These are phyloP conservation scores for Baeospora myosura DNA, from an alignment of 1,284 basidiomycete genomes.

Conservation along the genomic window DNA sequence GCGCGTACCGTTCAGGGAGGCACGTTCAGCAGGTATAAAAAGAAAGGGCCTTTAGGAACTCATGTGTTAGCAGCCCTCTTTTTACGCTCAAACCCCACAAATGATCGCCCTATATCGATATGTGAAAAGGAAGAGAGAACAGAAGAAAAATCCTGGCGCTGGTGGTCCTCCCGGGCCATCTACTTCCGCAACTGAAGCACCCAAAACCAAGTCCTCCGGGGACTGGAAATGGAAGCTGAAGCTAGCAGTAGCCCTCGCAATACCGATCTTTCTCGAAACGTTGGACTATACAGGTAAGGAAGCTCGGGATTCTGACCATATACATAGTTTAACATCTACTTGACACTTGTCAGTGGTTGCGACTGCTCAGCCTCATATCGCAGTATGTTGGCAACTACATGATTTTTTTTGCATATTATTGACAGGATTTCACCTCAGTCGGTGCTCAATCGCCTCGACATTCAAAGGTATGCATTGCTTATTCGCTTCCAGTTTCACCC, in stretches of 20 bases:
- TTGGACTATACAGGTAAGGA: constrained; percentile 35
- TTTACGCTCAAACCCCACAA: no score
- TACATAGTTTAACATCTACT: background rate
- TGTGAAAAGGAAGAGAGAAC: constrained; percentile 1
- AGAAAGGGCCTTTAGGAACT: no score
- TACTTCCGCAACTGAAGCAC: background rate
- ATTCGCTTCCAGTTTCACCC: no score
- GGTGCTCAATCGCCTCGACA: constrained; percentile 34
- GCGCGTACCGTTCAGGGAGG: no score
- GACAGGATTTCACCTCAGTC: constrained; percentile 27
- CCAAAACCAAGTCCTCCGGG: constrained; percentile 1
- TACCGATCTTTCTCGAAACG: constrained; percentile 25
- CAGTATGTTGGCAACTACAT: constrained; percentile 22
- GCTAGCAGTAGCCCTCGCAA: constrained; percentile 20
- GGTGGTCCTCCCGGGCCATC: background rate
- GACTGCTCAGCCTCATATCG: constrained; percentile 45
- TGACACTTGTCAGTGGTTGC: constrained; percentile 37
- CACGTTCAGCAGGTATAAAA: no score
- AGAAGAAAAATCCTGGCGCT: background rate
- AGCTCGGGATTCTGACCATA: background rate
- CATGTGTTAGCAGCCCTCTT: no score
- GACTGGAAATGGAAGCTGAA: constrained; percentile 9
- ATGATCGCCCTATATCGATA: constrained; percentile 6
- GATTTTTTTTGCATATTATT: background rate
- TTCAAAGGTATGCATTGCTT: constrained; percentile 34